These are phyloP conservation scores for Monilinia aucupariae DNA, from an alignment of 2,329 filamentous ascomycete genomes.

Conservation along the genomic window DNA sequence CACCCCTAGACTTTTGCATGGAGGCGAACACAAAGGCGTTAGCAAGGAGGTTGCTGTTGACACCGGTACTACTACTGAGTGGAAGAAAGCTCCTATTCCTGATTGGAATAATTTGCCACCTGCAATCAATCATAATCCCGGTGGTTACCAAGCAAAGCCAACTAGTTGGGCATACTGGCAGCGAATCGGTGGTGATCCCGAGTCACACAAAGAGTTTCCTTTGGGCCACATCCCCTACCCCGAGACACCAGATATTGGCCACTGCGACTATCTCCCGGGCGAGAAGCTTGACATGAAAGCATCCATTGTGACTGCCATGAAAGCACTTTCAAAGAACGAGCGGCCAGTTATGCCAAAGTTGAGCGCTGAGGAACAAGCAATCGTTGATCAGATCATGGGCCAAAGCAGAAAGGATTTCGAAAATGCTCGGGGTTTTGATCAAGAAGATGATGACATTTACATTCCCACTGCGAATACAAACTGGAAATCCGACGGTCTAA, in stretches of 20 bases:
- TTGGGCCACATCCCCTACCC: constrained; percentile 17
- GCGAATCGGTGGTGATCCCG: constrained; percentile 14
- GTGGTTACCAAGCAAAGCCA: constrained; percentile 7
- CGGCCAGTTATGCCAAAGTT: constrained; percentile 1
- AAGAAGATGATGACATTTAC: constrained; percentile 7
- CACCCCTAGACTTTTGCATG: neutral
- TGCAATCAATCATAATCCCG: constrained; percentile 5
- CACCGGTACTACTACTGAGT: neutral
- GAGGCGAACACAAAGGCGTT: neutral
- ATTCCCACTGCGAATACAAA: neutral
- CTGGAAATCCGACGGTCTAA: neutral
- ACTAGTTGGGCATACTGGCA: constrained; percentile 17
- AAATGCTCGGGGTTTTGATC: constrained; percentile 1
- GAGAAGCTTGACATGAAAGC: constrained; percentile 1
- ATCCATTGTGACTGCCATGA: neutral
- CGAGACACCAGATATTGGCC: constrained; percentile 1
- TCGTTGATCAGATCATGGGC: neutral
- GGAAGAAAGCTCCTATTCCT: constrained; percentile 11
- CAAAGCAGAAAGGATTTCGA: constrained; percentile 5
- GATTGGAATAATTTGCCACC: constrained; percentile 6
- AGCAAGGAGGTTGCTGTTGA: neutral
- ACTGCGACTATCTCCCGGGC: constrained; percentile 11
- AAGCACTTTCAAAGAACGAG: neutral
- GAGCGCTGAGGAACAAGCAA: neutral
- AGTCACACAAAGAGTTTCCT: constrained; percentile 10